A percentile compares a stretch with the other conserved stretches of the same genome.
Evolutionary conservation across 495 filamentous ascomycete genomes (phyloP).

Genomic region (Talaromyces thailandensis): DNA sequence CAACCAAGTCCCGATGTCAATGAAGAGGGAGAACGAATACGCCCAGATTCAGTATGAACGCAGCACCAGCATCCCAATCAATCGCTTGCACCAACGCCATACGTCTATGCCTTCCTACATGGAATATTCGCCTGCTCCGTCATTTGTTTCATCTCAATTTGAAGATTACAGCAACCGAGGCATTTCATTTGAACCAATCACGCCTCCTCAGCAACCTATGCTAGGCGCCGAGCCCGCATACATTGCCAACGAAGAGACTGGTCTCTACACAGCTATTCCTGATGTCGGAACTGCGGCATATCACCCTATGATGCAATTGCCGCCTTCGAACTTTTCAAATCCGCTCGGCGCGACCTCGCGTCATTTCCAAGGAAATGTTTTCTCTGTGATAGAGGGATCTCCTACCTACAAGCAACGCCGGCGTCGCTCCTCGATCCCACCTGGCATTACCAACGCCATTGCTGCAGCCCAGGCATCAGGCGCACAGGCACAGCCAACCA

Average conservation of each 20-base stretch:
- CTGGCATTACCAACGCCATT: constrained; percentile 55
- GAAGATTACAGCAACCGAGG: constrained; percentile 97
- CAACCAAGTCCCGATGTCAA: constrained; percentile 53
- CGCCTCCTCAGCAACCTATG: constrained; percentile 82
- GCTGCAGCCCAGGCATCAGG: constrained; percentile 39
- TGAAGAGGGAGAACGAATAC: constrained; percentile 79
- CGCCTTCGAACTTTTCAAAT: constrained; percentile 73
- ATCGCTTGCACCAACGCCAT: constrained; percentile 78
- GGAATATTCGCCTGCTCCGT: constrained; percentile 96
- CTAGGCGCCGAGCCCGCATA: constrained; percentile 85
- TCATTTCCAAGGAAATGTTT: constrained; percentile 71
- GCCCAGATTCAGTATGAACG: constrained; percentile 76
- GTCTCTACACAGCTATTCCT: constrained; percentile 88
- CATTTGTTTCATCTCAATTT: constrained; percentile 92
- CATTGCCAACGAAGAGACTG: constrained; percentile 94
- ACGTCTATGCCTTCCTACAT: constrained; percentile 96
- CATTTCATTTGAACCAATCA: constrained; percentile 92
- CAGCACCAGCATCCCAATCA: constrained; percentile 68
- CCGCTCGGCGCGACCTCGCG: constrained; percentile 62
- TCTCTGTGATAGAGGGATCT: constrained; percentile 94
- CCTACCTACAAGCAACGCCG: constrained; percentile 97
- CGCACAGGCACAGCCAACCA: constrained; percentile 23
- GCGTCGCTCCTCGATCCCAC: constrained; percentile 83
- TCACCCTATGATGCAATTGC: constrained; percentile 83
- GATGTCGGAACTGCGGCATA: constrained; percentile 56